Conservation (phyloP, 2,329 filamentous ascomycete species). For the Paradendryphiella salina region DNA sequence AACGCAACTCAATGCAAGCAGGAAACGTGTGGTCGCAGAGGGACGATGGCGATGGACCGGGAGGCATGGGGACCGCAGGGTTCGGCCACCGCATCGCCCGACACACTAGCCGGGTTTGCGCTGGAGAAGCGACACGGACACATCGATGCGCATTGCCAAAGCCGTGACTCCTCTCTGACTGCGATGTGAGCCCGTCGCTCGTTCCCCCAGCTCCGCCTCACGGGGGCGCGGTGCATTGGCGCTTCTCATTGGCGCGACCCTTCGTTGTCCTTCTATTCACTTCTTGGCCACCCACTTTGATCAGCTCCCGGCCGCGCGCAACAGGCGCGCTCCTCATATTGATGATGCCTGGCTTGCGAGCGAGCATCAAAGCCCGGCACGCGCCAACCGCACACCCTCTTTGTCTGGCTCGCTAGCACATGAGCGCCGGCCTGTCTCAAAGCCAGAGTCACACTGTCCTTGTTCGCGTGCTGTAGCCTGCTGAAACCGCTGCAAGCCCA, state of each 20-base stretch:
- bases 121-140: slow-evolving; percentile 17
- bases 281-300: slow-evolving; percentile 40
- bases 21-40: slow-evolving; percentile 16
- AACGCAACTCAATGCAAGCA: slow-evolving; percentile 7
- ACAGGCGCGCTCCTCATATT: slow-evolving; percentile 19
- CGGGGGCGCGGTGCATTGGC: slow-evolving; percentile 30
- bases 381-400: slow-evolving; percentile 33
- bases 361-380: slow-evolving; percentile 21
- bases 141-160: slow-evolving; percentile 21
- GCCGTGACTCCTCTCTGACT: slow-evolving; percentile 33
- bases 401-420: slow-evolving; percentile 32
- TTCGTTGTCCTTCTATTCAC: slow-evolving; percentile 40
- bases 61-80: background rate
- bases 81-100: slow-evolving; percentile 14
- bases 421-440: slow-evolving; percentile 30
- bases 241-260: slow-evolving; percentile 14
- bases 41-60: background rate
- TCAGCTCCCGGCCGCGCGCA: slow-evolving; percentile 38
- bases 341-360: slow-evolving; percentile 26
- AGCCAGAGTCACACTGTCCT: slow-evolving; percentile 28
- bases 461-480: slow-evolving; percentile 35
- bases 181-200: slow-evolving; percentile 20
- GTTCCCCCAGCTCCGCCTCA: slow-evolving; percentile 20
- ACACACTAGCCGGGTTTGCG: slow-evolving; percentile 20
- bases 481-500: slow-evolving; percentile 17